These are phyloP conservation scores for Phyllosticta citriasiana DNA, from an alignment of 2,329 filamentous ascomycete genomes.

Conservation along the genomic window DNA sequence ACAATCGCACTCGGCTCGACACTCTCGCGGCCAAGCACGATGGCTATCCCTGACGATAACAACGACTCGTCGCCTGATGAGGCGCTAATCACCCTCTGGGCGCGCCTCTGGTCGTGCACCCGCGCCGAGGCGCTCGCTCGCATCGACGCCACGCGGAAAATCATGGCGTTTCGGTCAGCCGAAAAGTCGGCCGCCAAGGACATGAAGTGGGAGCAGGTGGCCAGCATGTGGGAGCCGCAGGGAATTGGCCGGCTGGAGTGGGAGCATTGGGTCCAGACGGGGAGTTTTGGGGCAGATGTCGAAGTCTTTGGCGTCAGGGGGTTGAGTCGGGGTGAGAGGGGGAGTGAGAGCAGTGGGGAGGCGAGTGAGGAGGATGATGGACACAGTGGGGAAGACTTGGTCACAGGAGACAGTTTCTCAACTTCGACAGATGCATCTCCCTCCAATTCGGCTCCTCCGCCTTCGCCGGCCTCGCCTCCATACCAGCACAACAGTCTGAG, in stretches of 20 bases:
- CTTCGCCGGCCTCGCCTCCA: neutral
- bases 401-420: too few relatives aligned
- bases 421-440: too few relatives aligned
- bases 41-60: neutral
- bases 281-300: neutral
- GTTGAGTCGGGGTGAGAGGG: neutral
- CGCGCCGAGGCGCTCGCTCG: neutral
- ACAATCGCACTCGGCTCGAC: too few relatives aligned
- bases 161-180: neutral
- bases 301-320: neutral
- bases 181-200: neutral
- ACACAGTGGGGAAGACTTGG: too few relatives aligned
- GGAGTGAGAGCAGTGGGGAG: neutral
- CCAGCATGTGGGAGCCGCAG: neutral
- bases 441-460: neutral
- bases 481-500: too few relatives aligned
- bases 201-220: neutral
- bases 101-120: neutral
- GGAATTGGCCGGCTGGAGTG: neutral
- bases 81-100: neutral
- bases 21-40: neutral
- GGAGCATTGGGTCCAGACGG: neutral
- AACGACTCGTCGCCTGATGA: neutral
- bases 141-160: neutral
- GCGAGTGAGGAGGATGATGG: too few relatives aligned